Evolutionary conservation across 2,329 filamentous ascomycete species (phyloP).

Genomic region (Ceratocystis alfenasii): DNA sequence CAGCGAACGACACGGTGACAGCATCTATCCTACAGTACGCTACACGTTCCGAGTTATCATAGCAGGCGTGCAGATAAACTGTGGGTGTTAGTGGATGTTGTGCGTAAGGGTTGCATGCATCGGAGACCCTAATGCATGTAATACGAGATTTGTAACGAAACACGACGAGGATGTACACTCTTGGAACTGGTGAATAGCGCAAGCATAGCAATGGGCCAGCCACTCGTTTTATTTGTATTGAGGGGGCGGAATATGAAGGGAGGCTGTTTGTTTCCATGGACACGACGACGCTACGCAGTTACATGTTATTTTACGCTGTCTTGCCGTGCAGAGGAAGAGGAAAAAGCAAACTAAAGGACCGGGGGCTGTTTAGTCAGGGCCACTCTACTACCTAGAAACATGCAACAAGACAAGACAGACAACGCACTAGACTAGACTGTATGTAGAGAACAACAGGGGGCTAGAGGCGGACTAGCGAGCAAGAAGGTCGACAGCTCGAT

Average conservation of each 20-base stretch:
- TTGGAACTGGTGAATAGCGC: not conserved
- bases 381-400: not conserved
- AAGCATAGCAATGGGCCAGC: not conserved
- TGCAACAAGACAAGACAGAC: not conserved
- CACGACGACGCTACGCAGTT: not conserved
- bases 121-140: not conserved
- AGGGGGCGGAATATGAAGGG: not conserved
- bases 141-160: constrained; percentile 5
- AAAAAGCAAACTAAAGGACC: too few relatives aligned
- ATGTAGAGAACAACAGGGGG: constrained; percentile 4
- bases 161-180: not conserved
- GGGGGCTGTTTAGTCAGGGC: not conserved
- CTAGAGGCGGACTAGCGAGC: not conserved
- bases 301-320: not conserved
- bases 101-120: not conserved
- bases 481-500: not conserved
- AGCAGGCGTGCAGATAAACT: not conserved
- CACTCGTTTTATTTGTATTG: not conserved
- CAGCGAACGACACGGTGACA: not conserved
- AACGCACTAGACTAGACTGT: not conserved
- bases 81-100: not conserved
- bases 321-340: too few relatives aligned
- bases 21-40: too few relatives aligned
- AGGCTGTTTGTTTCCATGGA: not conserved
- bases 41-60: not conserved